phyloP scores from a whole-genome alignment of 192 early-diverging fungal genomes.

The Ambispora gerdemannii region DNA sequence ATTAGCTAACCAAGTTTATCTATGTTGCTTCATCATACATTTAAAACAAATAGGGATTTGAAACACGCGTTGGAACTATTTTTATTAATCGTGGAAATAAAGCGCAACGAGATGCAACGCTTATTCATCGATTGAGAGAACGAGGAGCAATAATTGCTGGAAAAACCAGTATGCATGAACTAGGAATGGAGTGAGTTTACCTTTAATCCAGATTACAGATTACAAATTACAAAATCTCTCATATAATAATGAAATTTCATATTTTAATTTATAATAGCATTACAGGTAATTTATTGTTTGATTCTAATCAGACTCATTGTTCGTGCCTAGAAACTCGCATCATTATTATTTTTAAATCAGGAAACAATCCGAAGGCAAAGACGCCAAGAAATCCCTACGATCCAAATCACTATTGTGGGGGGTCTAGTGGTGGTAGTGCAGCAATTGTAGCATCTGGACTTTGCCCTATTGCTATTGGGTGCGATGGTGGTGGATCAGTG shows the following conservation, averaged over 20 bases:
- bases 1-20: no score
- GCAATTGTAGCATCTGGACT: conserved; percentile 61
- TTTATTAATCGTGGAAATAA: conserved; percentile 54
- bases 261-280: no score
- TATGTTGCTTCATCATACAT: no score
- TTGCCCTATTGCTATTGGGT: conserved; percentile 67
- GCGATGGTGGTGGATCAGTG: conserved; percentile 68
- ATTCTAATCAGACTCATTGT: neutral
- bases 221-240: neutral
- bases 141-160: conserved; percentile 67
- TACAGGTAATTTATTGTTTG: no score
- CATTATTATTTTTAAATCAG: conserved; percentile 38
- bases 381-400: conserved; percentile 67
- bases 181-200: conserved; percentile 49
- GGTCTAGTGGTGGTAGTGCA: conserved; percentile 67
- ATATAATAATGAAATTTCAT: neutral
- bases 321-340: neutral
- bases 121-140: conserved; percentile 48
- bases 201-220: neutral
- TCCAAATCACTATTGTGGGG: conserved; percentile 58
- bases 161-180: conserved; percentile 72
- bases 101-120: conserved; percentile 47
- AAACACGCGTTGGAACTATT: conserved; percentile 54
- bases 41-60: no score
- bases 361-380: conserved; percentile 56